Evolutionary conservation across 148 eudicot species (phyloP).

Genomic region (Rhododendron ovatum): DNA sequence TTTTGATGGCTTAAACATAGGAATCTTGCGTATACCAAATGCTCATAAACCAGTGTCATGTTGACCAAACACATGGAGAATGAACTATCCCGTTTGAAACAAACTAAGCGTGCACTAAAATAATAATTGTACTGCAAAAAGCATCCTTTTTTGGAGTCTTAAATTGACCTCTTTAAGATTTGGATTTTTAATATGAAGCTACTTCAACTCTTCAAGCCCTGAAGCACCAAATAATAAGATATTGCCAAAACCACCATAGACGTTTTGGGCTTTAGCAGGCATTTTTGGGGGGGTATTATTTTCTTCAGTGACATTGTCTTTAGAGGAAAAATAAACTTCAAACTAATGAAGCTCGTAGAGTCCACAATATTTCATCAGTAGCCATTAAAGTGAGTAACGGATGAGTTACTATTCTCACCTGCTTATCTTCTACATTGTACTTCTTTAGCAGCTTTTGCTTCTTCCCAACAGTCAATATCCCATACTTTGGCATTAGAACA

Average conservation of each 20-base stretch:
- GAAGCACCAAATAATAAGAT: background rate
- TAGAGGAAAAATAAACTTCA: background rate
- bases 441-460: constrained; percentile 47
- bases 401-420: constrained; percentile 27
- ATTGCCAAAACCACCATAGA: background rate
- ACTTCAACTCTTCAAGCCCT: background rate
- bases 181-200: background rate
- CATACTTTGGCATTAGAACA: constrained; percentile 37
- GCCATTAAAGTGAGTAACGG: background rate
- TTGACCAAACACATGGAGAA: background rate
- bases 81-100: background rate
- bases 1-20: background rate
- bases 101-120: background rate
- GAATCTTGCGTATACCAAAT: background rate
- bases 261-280: background rate
- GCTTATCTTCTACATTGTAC: constrained; percentile 36
- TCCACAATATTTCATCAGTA: background rate
- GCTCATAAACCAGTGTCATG: background rate
- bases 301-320: background rate
- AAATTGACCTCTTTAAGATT: background rate
- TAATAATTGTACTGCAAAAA: background rate
- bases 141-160: background rate
- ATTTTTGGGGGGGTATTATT: background rate
- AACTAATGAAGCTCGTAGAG: no score
- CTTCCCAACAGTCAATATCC: constrained; percentile 41